Conservation (phyloP, 2,329 filamentous ascomycete species). For the Zasmidium cellare region DNA sequence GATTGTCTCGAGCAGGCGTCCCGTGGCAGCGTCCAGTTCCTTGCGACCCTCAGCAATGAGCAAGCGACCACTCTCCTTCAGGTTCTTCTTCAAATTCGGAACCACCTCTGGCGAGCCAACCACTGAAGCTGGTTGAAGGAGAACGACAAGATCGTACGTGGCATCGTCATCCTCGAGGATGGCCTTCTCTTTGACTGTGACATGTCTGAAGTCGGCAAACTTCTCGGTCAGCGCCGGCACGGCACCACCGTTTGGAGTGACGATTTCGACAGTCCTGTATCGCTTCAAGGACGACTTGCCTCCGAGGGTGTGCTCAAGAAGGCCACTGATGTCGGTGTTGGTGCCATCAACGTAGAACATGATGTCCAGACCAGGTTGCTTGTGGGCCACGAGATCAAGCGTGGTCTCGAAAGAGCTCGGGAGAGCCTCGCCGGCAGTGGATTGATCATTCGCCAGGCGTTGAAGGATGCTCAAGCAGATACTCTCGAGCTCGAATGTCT, state of each 20-base stretch:
- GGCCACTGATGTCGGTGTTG: background rate
- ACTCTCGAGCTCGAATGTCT: background rate
- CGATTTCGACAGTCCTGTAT: background rate
- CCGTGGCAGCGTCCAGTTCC: background rate
- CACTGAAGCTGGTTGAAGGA: background rate
- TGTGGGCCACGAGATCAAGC: background rate
- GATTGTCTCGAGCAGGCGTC: background rate
- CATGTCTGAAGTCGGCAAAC: background rate
- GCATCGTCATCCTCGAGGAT: background rate
- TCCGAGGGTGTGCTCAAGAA: background rate
- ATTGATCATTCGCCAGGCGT: background rate
- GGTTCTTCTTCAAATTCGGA: background rate
- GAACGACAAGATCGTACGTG: background rate
- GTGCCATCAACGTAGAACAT: background rate
- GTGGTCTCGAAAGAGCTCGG: background rate
- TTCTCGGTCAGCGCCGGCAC: background rate
- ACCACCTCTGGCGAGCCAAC: background rate
- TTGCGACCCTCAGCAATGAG: background rate
- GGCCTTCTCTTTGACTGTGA: background rate
- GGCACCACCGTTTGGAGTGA: background rate
- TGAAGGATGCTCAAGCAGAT: background rate
- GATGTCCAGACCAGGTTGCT: background rate
- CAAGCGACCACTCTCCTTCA: background rate
- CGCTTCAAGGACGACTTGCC: background rate
- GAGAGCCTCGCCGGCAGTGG: background rate